Evolutionary conservation across 352 stramenopile species (phyloP).

Genomic region (Pythium apleroticum): DNA sequence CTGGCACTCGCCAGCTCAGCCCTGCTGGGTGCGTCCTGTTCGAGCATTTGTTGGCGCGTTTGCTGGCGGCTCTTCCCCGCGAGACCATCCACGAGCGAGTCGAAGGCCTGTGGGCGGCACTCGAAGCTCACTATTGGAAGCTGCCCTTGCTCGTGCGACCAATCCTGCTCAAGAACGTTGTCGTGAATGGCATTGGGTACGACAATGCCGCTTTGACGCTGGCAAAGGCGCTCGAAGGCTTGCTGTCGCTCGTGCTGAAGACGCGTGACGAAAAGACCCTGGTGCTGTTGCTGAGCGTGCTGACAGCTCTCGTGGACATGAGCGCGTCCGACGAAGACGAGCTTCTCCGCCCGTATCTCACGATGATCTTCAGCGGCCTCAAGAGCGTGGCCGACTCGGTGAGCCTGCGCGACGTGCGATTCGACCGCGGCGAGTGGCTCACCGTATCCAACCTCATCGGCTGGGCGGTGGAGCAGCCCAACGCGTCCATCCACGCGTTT

Average conservation of each 20-base stretch:
- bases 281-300: constrained; percentile 35
- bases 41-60: constrained; percentile 53
- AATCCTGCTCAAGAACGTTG: constrained; percentile 40
- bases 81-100: constrained; percentile 38
- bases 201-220: constrained; percentile 63
- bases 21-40: constrained; percentile 68
- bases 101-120: constrained; percentile 41
- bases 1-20: constrained; percentile 30
- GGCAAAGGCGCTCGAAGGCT: constrained; percentile 59
- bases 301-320: constrained; percentile 58
- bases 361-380: constrained; percentile 53
- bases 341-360: constrained; percentile 60
- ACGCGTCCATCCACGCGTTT: constrained; percentile 60
- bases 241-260: constrained; percentile 50
- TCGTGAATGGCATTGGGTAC: constrained; percentile 49
- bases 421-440: constrained; percentile 54
- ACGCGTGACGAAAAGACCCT: constrained; percentile 39
- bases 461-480: constrained; percentile 42
- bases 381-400: constrained; percentile 26
- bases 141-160: constrained; percentile 45
- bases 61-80: constrained; percentile 14
- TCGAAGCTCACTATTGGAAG: constrained; percentile 55
- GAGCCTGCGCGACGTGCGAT: constrained; percentile 16
- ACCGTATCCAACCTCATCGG: constrained; percentile 62
- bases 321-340: constrained; percentile 48